phyloP scores from a whole-genome alignment of 768 basidiomycete genomes.

The Termitomyces sp. region DNA sequence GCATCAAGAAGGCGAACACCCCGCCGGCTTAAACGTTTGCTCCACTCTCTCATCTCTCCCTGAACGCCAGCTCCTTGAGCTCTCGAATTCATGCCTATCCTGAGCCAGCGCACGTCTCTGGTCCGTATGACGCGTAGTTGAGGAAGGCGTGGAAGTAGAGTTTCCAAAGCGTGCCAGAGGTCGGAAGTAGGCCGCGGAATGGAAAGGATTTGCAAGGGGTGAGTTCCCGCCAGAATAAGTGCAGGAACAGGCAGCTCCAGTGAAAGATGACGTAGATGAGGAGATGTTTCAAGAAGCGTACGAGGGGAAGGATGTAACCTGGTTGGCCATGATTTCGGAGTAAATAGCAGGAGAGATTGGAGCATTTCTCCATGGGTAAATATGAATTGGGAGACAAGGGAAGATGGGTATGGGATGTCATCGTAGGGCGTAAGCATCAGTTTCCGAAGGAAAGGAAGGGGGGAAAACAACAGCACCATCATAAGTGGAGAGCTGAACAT shows the following conservation, averaged over 20 bases:
- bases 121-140: slow-evolving; percentile 54
- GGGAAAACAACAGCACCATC: slow-evolving; percentile 52
- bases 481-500: slow-evolving; percentile 68
- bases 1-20: slow-evolving; percentile 66
- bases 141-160: slow-evolving; percentile 55
- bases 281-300: slow-evolving; percentile 46
- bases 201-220: slow-evolving; percentile 62
- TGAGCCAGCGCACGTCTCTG: slow-evolving; percentile 72
- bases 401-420: slow-evolving; percentile 57
- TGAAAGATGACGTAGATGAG: slow-evolving; percentile 65
- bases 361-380: slow-evolving; percentile 55
- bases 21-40: slow-evolving; percentile 53
- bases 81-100: slow-evolving; percentile 59
- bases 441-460: slow-evolving; percentile 62
- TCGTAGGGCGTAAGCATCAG: slow-evolving; percentile 75
- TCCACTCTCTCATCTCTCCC: slow-evolving; percentile 80
- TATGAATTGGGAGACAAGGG: slow-evolving; percentile 60
- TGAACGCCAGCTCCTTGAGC: slow-evolving; percentile 78
- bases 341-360: slow-evolving; percentile 62
- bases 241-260: slow-evolving; percentile 68
- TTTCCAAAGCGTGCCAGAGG: slow-evolving; percentile 57
- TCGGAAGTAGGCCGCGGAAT: slow-evolving; percentile 70
- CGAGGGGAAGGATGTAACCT: slow-evolving; percentile 53
- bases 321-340: slow-evolving; percentile 70
- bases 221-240: slow-evolving; percentile 33